A percentile compares a stretch with the other conserved stretches of the same genome.
phyloP scores from a whole-genome alignment of 352 stramenopile species.

The Phytophthora tubulina region DNA sequence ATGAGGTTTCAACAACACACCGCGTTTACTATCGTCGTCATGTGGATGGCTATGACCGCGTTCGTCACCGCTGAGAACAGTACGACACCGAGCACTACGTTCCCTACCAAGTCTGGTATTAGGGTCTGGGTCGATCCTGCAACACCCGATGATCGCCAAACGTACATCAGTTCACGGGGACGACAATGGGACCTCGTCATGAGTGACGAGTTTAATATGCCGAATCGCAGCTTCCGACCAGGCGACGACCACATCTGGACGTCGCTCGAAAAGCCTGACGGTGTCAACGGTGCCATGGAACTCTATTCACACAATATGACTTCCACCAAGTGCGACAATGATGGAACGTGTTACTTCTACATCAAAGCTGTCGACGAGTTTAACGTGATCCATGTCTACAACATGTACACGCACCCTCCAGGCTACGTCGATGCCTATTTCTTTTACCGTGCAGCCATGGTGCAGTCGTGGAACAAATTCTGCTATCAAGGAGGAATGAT shows the following conservation, averaged over 20 bases:
- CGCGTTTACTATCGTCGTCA: background rate
- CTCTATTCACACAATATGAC: too few relatives aligned
- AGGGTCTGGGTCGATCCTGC: constrained; percentile 66
- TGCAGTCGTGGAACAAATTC: constrained; percentile 85
- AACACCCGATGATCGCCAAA: constrained; percentile 48
- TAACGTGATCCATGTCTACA: constrained; percentile 62
- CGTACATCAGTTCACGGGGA: constrained; percentile 58
- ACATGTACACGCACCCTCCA: constrained; percentile 63
- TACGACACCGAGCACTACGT: constrained; percentile 21
- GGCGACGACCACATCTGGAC: constrained; percentile 95
- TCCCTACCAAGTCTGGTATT: constrained; percentile 50
- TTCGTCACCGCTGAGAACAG: constrained; percentile 23
- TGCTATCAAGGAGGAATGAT: constrained; percentile 84
- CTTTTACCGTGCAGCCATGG: constrained; percentile 79
- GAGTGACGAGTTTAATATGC: constrained; percentile 95
- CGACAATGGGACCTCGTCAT: constrained; percentile 81
- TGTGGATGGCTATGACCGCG: constrained; percentile 1
- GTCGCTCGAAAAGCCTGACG: constrained; percentile 35
- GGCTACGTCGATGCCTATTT: constrained; percentile 57
- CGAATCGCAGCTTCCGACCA: constrained; percentile 89
- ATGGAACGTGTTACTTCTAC: constrained; percentile 56
- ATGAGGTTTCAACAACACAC: constrained; percentile 28
- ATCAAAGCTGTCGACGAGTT: constrained; percentile 52
- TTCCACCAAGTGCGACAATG: too few relatives aligned
- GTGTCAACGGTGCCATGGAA: too few relatives aligned